Percentiles rank a stretch among this genome's conserved stretches.
phyloP scores from a whole-genome alignment of 805 yeast genomes.

The Hanseniaspora hatyaiensis region DNA sequence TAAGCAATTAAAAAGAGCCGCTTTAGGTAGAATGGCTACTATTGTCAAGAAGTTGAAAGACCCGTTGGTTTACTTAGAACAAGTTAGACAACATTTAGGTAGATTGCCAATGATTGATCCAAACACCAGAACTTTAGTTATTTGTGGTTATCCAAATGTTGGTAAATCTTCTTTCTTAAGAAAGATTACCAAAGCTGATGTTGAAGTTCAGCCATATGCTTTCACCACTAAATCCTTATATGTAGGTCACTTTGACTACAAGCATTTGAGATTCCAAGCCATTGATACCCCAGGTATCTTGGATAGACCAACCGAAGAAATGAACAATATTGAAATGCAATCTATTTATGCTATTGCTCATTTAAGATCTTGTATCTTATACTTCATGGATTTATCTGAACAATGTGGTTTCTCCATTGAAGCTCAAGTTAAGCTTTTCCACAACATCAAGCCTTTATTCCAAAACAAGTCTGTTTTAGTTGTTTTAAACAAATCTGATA shows the following conservation, averaged over 20 bases:
- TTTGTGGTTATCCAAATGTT: slow-evolving; percentile 98
- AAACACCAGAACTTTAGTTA: slow-evolving; percentile 90
- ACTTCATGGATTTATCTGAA: slow-evolving; percentile 97
- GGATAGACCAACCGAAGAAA: slow-evolving; percentile 97
- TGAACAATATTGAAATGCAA: slow-evolving; percentile 99
- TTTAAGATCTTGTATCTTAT: slow-evolving; percentile 87
- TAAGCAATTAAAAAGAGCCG: slow-evolving; percentile 96
- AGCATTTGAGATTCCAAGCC: slow-evolving; percentile 94
- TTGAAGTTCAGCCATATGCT: slow-evolving; percentile 98
- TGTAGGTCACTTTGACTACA: slow-evolving; percentile 98
- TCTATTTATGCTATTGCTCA: slow-evolving; percentile 98
- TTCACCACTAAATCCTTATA: slow-evolving; percentile 95
- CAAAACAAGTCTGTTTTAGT: slow-evolving; percentile 94
- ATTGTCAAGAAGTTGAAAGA: slow-evolving; percentile 90
- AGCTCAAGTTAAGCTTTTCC: slow-evolving; percentile 93
- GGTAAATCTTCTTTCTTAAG: slow-evolving; percentile 93
- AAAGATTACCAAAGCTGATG: slow-evolving; percentile 94
- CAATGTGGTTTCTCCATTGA: slow-evolving; percentile 98
- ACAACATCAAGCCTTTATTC: slow-evolving; percentile 90
- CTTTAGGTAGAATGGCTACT: slow-evolving; percentile 99
- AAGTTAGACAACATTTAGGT: slow-evolving; percentile 97
- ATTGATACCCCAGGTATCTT: slow-evolving; percentile 98
- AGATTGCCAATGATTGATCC: slow-evolving; percentile 98
- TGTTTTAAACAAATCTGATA: slow-evolving; percentile 90
- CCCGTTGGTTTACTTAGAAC: slow-evolving; percentile 85